A percentile compares a stretch with the other conserved stretches of the same genome.
Evolutionary conservation across 345 rosid genomes (phyloP).

Genomic region (Aquilaria sinensis): DNA sequence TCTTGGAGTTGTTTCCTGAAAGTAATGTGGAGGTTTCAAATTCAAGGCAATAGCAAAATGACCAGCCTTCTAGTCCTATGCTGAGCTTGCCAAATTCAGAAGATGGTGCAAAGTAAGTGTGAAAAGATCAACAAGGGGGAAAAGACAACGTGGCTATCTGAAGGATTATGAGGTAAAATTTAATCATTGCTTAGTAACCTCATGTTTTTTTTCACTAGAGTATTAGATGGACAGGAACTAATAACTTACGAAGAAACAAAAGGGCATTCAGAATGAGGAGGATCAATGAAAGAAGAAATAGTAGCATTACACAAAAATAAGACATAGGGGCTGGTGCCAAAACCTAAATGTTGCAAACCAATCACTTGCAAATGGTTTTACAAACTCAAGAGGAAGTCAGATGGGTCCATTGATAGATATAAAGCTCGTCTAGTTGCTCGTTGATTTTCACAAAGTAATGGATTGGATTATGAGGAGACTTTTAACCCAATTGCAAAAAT

Average conservation of each 20-base stretch:
- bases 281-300: background rate
- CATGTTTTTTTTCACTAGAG: background rate
- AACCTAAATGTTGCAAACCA: background rate
- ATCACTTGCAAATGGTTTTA: background rate
- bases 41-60: background rate
- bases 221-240: background rate
- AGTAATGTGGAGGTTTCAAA: too few species aligned
- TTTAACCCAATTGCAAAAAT: background rate
- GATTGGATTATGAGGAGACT: background rate
- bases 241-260: background rate
- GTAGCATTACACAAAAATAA: background rate
- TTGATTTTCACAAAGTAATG: background rate
- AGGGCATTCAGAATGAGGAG: background rate
- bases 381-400: background rate
- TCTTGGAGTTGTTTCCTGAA: background rate
- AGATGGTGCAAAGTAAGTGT: too few species aligned
- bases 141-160: background rate
- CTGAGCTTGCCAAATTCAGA: background rate
- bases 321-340: background rate
- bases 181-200: background rate
- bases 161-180: constrained; percentile 2
- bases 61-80: background rate
- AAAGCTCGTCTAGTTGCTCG: background rate
- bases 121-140: background rate
- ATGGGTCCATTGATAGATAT: background rate